Conservation (phyloP, 495 filamentous ascomycete genomes). For the Aspergillus leporis region DNA sequence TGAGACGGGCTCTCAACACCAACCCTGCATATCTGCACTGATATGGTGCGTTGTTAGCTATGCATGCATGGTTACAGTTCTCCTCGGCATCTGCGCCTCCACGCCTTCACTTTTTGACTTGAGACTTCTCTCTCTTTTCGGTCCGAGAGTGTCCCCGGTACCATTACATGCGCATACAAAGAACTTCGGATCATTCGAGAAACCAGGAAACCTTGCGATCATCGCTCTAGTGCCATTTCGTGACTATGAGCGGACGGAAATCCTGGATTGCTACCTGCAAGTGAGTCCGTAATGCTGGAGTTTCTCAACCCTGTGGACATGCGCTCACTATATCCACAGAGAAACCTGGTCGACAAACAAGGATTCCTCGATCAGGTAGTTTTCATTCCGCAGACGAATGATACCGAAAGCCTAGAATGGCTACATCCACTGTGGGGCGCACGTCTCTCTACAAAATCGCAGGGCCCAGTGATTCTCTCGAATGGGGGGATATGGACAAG, state of each 20-base stretch:
- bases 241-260: slow-evolving; percentile 43
- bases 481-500: slow-evolving; percentile 24
- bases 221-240: slow-evolving; percentile 54
- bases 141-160: slow-evolving; percentile 23
- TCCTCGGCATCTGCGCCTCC: slow-evolving; percentile 23
- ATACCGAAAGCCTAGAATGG: slow-evolving; percentile 47
- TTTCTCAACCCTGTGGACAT: background rate
- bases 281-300: slow-evolving; percentile 16
- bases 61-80: slow-evolving; percentile 21
- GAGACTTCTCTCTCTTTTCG: slow-evolving; percentile 24
- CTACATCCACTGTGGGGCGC: slow-evolving; percentile 32
- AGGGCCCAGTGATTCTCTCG: slow-evolving; percentile 16
- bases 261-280: slow-evolving; percentile 55
- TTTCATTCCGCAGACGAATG: slow-evolving; percentile 52
- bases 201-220: slow-evolving; percentile 45
- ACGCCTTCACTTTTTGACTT: slow-evolving; percentile 25
- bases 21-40: slow-evolving; percentile 21
- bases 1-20: background rate
- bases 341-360: slow-evolving; percentile 52
- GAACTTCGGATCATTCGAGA: slow-evolving; percentile 33
- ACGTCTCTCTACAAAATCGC: slow-evolving; percentile 32
- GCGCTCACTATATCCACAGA: slow-evolving; percentile 19
- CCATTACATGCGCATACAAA: slow-evolving; percentile 37
- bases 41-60: slow-evolving; percentile 31
- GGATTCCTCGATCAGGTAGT: slow-evolving; percentile 55